These are phyloP conservation scores for Leavenworthia alabamica DNA, from an alignment of 345 rosid genomes.

Conservation along the genomic window DNA sequence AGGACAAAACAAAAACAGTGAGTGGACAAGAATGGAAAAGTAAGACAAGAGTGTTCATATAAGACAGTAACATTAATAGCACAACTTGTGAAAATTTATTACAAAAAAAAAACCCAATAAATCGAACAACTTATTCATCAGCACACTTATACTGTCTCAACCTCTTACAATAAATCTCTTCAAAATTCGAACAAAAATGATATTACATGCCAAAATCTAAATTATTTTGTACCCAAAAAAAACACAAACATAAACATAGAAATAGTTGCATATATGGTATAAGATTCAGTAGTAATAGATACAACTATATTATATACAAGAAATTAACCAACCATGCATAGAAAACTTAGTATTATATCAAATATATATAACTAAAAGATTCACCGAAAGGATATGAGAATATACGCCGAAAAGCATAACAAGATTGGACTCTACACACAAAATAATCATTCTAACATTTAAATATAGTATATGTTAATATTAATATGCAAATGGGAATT, in stretches of 20 bases:
- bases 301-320: not conserved
- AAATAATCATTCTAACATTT: not conserved
- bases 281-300: not conserved
- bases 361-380: not conserved
- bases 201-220: not conserved
- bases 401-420: slow-evolving; percentile 16
- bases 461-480: not conserved
- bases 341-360: not conserved
- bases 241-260: not conserved
- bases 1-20: slow-evolving; percentile 19
- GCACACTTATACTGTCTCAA: slow-evolving; percentile 21
- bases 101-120: too few relatives aligned
- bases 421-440: slow-evolving; percentile 4
- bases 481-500: slow-evolving; percentile 6
- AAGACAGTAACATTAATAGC: slow-evolving; percentile 27
- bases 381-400: not conserved
- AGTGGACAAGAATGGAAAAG: slow-evolving; percentile 19
- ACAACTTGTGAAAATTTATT: too few relatives aligned
- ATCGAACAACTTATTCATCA: too few relatives aligned
- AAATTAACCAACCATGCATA: slow-evolving; percentile 1
- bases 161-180: slow-evolving; percentile 9
- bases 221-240: slow-evolving; percentile 1
- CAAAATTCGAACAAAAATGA: slow-evolving; percentile 13
- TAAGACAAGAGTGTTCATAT: slow-evolving; percentile 26
- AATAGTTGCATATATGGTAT: not conserved